Evolutionary conservation across 75 land plant species (phyloP).

Genomic region (Picea glauca): DNA sequence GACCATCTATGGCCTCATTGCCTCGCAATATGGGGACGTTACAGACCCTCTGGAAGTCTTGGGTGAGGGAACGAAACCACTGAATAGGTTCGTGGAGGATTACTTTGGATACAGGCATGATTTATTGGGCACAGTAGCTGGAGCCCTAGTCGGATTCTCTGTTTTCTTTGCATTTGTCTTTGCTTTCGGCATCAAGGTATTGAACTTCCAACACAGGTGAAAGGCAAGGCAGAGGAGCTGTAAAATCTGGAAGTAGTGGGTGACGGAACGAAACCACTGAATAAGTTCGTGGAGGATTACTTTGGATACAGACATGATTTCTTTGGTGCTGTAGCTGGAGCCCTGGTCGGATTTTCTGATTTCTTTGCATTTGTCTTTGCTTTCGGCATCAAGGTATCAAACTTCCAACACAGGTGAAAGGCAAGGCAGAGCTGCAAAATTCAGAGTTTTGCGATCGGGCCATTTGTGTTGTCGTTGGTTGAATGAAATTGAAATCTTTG

Average conservation of each 20-base stretch:
- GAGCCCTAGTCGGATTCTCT: slow-evolving; percentile 27
- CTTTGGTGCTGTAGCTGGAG: too few species aligned
- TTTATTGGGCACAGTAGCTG: slow-evolving; percentile 42
- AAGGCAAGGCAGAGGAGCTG: background rate
- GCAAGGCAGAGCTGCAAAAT: background rate
- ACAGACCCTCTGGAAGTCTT: background rate
- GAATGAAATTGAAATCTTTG: too few species aligned
- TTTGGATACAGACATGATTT: too few species aligned
- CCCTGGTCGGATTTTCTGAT: too few species aligned
- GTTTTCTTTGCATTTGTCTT: slow-evolving; percentile 48
- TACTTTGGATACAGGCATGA: slow-evolving; percentile 46
- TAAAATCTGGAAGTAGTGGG: too few species aligned
- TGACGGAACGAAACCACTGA: too few species aligned
- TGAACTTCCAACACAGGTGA: slow-evolving; percentile 76
- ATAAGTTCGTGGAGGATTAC: too few species aligned
- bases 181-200: slow-evolving; percentile 35
- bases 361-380: too few species aligned
- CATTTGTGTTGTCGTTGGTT: too few species aligned
- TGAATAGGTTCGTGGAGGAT: slow-evolving; percentile 6
- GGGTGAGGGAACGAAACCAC: background rate
- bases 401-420: too few species aligned
- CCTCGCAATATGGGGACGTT: slow-evolving; percentile 35
- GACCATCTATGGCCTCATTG: slow-evolving; percentile 33
- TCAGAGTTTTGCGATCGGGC: too few species aligned
- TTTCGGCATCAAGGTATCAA: too few species aligned